phyloP scores from a whole-genome alignment of 2,329 filamentous ascomycete genomes.

The Periconia sp. region DNA sequence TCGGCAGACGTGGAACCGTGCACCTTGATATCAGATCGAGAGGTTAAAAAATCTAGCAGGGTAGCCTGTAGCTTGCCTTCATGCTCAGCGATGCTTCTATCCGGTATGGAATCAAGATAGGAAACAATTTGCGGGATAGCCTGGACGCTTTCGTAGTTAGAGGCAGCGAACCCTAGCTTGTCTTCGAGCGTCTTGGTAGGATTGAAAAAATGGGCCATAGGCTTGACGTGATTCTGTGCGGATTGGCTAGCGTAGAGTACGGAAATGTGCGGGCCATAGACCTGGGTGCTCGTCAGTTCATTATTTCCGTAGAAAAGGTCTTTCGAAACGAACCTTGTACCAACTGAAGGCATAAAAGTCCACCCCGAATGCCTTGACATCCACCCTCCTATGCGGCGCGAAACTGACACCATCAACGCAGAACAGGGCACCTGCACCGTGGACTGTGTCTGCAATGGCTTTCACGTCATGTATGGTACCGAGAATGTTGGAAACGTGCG shows the following conservation, averaged over 20 bases:
- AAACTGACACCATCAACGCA: conserved; percentile 79
- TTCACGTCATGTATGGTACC: conserved; percentile 72
- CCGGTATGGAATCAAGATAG: conserved; percentile 58
- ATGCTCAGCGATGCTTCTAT: conserved; percentile 58
- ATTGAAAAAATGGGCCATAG: conserved; percentile 74
- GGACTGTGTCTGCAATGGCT: conserved; percentile 60
- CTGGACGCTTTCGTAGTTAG: conserved; percentile 73
- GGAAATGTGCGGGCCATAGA: conserved; percentile 78
- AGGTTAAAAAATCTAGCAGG: conserved; percentile 65
- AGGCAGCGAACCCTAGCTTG: conserved; percentile 71
- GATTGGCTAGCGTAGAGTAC: conserved; percentile 69
- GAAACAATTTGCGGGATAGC: conserved; percentile 65
- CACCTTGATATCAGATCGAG: conserved; percentile 61
- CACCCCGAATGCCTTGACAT: conserved; percentile 71
- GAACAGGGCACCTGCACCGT: conserved; percentile 63
- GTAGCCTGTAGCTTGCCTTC: conserved; percentile 66
- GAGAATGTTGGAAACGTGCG: conserved; percentile 76
- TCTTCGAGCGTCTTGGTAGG: conserved; percentile 63
- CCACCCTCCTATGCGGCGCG: conserved; percentile 73
- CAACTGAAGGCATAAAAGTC: conserved; percentile 82
- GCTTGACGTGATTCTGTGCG: conserved; percentile 62
- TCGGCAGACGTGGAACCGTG: conserved; percentile 62
- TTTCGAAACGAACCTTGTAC: conserved; percentile 70
- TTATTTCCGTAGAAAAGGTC: too few species aligned
- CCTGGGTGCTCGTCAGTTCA: conserved; percentile 35